Base-by-base conservation (phyloP, 352 stramenopile genomes). In the Phytophthora ohioensis region DNA sequence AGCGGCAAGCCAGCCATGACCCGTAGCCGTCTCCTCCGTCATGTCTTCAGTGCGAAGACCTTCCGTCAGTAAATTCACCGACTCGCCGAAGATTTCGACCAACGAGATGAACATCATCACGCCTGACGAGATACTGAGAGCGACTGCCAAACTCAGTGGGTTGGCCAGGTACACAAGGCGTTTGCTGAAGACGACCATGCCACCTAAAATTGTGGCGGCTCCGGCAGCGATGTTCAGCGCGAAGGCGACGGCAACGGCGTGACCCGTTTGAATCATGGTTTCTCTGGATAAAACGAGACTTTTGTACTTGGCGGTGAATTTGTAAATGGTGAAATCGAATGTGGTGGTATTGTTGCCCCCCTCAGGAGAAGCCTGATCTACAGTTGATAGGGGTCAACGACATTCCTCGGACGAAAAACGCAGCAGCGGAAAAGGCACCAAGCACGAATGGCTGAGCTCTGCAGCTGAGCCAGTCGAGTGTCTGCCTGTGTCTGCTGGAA, bases 51-150 rank as follows among this genome's bases (percentile, higher is more conserved):
- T 66, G 12, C n/a, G 45, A 49, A 66, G 46, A 21, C 58, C 58
- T 43, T 66, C 47, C 5, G 58, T 66, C 9, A 66, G 58, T 46
- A 66, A 27, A 27, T 67, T 52, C 47, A 67, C 59, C n/a, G 59
- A 67, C 31, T 67, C 59, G 48, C 59, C 38, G 38, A 67, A 67
- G 38, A 67, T 67, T 6, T 67, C 59, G 10, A 64, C 57, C 57
- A 64, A 39, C 21, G 58, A 66, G 36, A 66, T 66, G 38, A 67
- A 67, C 58, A 67, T 43, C 58, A 67, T 67, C 13, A 67, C 58
- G 13, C 58, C 58, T 3, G 58, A 67, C 17, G 43, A 49, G 30
- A 49, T 49, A 15, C 43, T 49, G 43, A 49, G 43, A 8, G 43
- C 43, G n/a, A 67, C 58, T 12, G 58, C 58, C 47, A 67, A 30